Evolutionary conservation across 106 monocot species (phyloP), one percentile per base, ranked within the genome.

Genomic region (Allium sativum): DNA sequence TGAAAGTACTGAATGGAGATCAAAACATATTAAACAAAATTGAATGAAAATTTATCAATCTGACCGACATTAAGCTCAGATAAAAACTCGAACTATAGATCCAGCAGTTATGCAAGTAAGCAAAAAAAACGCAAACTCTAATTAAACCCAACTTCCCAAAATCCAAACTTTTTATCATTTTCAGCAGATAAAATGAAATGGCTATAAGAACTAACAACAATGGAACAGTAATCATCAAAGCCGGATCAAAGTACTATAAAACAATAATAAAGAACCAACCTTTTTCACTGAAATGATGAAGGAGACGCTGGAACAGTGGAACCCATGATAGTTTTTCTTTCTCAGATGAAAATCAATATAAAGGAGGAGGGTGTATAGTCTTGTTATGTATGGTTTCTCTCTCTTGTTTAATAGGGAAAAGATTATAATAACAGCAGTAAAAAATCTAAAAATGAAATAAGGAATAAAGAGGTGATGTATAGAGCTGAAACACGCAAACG

Each of bases 401-500:
- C n/a, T 55, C n/a, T 55, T 19, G 9, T 55, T 55, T 2, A 17
- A 55, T 55, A 19, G 55, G 19, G 18, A 55, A 9, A 55, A 55
- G 9, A 2, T 19, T 55, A 9, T 55, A 18, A 55, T 50, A 50
- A 50, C 15, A 55, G 9, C 9, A 55, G 19, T 55, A 55, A 55
- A 17, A 18, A 50, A 9, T 7, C 16, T 17, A 1, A 46, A 48
- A 31, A 31, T 31, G 31, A 31, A 31, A 31, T 31, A 31, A 5
- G 31, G 31, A 31, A 31, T 31, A 31, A 31, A 31, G 31, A 31
- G 31, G 31, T n/a, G 31, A 31, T n/a, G 31, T 31, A 5, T 31
- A 20, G 62, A 62, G 62, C 62, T 20, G 47, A 46, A 12, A 62
- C 62, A 62, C 62, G 62, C 62, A 62, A 62, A 62, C 11, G 60